phyloP scores from a whole-genome alignment of 1,284 basidiomycete species.

The Sanghuangporus weigelae region DNA sequence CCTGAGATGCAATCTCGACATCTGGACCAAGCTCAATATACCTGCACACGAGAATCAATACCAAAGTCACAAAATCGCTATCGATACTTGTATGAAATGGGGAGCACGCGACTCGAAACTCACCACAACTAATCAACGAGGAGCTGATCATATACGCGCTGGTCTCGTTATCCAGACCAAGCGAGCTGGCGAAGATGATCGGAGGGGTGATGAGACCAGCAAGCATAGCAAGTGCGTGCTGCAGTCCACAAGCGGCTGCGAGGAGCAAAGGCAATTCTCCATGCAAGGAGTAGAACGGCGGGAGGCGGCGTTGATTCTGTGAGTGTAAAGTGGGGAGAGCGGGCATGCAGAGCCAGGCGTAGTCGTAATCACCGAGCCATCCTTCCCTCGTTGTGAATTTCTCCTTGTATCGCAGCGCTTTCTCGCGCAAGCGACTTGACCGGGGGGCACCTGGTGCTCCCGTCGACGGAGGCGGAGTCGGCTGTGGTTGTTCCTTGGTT shows the following conservation, averaged over 20 bases:
- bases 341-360: slow-evolving; percentile 66
- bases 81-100: slow-evolving; percentile 16
- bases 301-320: slow-evolving; percentile 31
- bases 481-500: slow-evolving; percentile 26
- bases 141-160: slow-evolving; percentile 81
- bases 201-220: slow-evolving; percentile 72
- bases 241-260: slow-evolving; percentile 64
- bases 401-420: slow-evolving; percentile 19
- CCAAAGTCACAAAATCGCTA: neutral
- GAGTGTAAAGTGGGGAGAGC: slow-evolving; percentile 44
- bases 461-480: slow-evolving; percentile 19
- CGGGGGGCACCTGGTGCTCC: neutral
- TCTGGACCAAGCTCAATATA: slow-evolving; percentile 70
- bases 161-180: slow-evolving; percentile 49
- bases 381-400: slow-evolving; percentile 50
- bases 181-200: slow-evolving; percentile 70
- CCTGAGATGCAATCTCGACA: slow-evolving; percentile 61
- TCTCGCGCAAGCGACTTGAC: neutral
- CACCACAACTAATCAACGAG: slow-evolving; percentile 73
- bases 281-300: slow-evolving; percentile 73
- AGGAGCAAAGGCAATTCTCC: slow-evolving; percentile 65
- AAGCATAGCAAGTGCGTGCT: slow-evolving; percentile 79
- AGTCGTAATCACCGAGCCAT: slow-evolving; percentile 78
- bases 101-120: slow-evolving; percentile 23
- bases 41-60: slow-evolving; percentile 32